Evolutionary conservation across 441 rosid species (phyloP).

Genomic region (Eruca vesicaria): DNA sequence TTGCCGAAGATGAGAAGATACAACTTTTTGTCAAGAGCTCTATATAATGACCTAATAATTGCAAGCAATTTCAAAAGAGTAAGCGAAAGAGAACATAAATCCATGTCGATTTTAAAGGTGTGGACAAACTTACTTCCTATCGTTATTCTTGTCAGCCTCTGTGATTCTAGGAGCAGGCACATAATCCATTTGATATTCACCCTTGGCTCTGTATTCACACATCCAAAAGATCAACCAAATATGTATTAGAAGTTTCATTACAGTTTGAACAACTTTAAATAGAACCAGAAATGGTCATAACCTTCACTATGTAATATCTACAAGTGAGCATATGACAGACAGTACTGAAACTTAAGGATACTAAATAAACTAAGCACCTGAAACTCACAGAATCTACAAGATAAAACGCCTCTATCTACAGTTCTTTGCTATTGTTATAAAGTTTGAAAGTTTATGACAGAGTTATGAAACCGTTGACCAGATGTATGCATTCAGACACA

Average conservation of each 20-base stretch:
- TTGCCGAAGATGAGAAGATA: conserved; percentile 81
- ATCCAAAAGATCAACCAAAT: conserved; percentile 23
- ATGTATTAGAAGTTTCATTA: not conserved
- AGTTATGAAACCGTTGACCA: not conserved
- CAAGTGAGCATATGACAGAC: not conserved
- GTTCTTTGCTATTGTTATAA: not conserved
- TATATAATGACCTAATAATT: conserved; percentile 47
- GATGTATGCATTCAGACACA: not conserved
- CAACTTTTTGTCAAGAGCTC: conserved; percentile 80
- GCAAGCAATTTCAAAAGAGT: not conserved
- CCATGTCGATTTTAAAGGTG: not conserved
- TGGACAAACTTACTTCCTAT: conserved; percentile 53
- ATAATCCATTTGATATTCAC: conserved; percentile 87
- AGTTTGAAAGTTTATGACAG: not conserved
- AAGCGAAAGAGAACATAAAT: not conserved
- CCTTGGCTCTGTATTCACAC: conserved; percentile 65
- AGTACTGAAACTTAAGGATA: not conserved
- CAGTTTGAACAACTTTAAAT: not conserved
- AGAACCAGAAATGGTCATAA: not conserved
- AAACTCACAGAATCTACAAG: no score
- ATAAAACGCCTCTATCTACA: not conserved
- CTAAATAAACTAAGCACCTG: not conserved
- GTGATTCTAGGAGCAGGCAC: conserved; percentile 87
- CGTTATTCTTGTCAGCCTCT: conserved; percentile 82
- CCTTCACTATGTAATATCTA: not conserved